Conservation (phyloP, 306 rosid species). For the Astragalus glycyphyllos region DNA sequence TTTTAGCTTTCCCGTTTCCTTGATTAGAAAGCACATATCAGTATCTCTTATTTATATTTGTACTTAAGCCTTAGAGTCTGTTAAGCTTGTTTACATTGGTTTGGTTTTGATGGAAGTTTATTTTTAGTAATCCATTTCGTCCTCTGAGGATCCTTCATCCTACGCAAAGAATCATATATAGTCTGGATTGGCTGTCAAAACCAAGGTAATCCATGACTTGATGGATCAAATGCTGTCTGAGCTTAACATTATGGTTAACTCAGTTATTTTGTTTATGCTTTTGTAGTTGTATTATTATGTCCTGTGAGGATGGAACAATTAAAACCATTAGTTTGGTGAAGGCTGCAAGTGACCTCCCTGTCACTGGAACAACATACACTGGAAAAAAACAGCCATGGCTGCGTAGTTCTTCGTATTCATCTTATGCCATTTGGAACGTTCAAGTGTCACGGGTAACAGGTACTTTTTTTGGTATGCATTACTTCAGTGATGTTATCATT, state of each 20-base stretch:
- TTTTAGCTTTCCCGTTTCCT: slow-evolving; percentile 24
- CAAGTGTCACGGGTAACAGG: slow-evolving; percentile 86
- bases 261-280: slow-evolving; percentile 40
- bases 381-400: slow-evolving; percentile 76
- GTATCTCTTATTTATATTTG: slow-evolving; percentile 31
- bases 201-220: slow-evolving; percentile 66
- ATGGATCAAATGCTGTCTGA: slow-evolving; percentile 29
- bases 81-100: slow-evolving; percentile 32
- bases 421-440: slow-evolving; percentile 85
- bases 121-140: slow-evolving; percentile 82
- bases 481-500: slow-evolving; percentile 7
- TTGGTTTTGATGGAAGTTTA: slow-evolving; percentile 37
- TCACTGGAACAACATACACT: slow-evolving; percentile 66
- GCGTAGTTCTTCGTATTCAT: slow-evolving; percentile 58
- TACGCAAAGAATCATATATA: slow-evolving; percentile 68
- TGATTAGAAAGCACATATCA: slow-evolving; percentile 7
- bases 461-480: slow-evolving; percentile 40
- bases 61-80: slow-evolving; percentile 19
- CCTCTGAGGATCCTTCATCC: slow-evolving; percentile 83
- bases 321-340: slow-evolving; percentile 73
- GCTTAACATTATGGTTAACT: slow-evolving; percentile 33
- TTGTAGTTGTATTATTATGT: slow-evolving; percentile 77
- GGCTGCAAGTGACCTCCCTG: slow-evolving; percentile 80
- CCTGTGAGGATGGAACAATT: slow-evolving; percentile 93
- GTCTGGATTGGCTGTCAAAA: slow-evolving; percentile 84